Base-by-base conservation (phyloP, 148 eudicot species). In the Nepenthes gracilis region DNA sequence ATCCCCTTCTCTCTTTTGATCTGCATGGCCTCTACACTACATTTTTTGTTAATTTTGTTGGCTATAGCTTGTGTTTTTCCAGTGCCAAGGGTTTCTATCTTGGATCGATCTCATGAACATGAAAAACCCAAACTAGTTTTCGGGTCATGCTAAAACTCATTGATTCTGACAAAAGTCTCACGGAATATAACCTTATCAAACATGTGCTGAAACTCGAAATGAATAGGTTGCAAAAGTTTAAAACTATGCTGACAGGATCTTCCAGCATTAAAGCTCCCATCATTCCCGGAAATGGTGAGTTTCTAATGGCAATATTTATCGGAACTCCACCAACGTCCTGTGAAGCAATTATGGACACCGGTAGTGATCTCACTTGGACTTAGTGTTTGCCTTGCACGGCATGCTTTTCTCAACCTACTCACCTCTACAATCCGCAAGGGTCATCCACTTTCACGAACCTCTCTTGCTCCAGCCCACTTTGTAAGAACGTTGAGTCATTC, bases 341-440 rank as follows among this genome's bases (percentile, higher is more conserved):
- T 2, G 2, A 6, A 2, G 6, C 13, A 49, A 12, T 5, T 11
- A 49, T 49, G 53, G 87, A 85, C 63, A 80, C 87, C 0, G 85
- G 85, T 4, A 85, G 87, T 36, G 91, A 80, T 52, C 61, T 82
- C 34, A 74, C 72, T 5, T 85, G 91, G 85, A 80, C 76, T 0
- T 85, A 85, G 47, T 85, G 87, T 64, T 10, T 4, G 35, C 87
- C 91, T 15, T 82, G 91, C 60, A 51, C 14, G 0, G 33, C 63
- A 32, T 85, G 87, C 57, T 77, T 63, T 38, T 10, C 85, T 10
- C 85, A 85, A 60, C 47, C 65, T 1, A 43, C 62, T 13, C 84
- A 78, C 1, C 12, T 81, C 36, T 85, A 75, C n/a, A 62, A 79
- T 57, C 82, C 90, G 0, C 1, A 43, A 38, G 70, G 59, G 5